Evolutionary conservation across 306 rosid genomes (phyloP).

Genomic region (Fagus crenata): DNA sequence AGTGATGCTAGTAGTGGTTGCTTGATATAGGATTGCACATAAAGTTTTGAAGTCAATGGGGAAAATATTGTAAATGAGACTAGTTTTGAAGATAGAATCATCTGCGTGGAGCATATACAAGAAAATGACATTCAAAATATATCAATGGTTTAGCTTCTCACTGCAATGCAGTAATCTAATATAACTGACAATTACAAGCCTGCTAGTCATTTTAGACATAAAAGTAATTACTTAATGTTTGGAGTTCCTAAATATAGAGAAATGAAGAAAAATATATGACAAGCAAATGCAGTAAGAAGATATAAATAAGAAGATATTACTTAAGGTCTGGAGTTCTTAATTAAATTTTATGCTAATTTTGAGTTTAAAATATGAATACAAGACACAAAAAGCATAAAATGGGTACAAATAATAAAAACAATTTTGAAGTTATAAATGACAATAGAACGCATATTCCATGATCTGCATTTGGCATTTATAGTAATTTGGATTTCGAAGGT

Average conservation of each 20-base stretch:
- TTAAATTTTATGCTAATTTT: neutral
- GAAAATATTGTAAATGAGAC: slow-evolving; percentile 1
- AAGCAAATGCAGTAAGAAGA: neutral
- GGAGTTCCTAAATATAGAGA: slow-evolving; percentile 5
- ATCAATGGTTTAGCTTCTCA: slow-evolving; percentile 5
- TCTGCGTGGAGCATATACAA: neutral
- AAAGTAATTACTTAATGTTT: neutral
- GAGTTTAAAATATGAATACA: neutral
- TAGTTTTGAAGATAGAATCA: neutral
- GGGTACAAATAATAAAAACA: neutral
- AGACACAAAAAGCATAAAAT: neutral
- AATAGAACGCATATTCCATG: neutral
- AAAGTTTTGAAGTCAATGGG: neutral
- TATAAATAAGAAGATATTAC: too few species aligned
- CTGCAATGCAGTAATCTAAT: slow-evolving; percentile 13
- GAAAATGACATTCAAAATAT: neutral
- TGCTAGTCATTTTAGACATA: slow-evolving; percentile 23
- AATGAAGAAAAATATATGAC: neutral
- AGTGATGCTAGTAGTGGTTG: neutral
- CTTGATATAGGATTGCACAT: neutral
- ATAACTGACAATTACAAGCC: slow-evolving; percentile 14
- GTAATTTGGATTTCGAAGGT: neutral
- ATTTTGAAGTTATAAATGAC: neutral
- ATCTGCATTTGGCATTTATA: neutral
- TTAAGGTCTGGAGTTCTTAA: too few species aligned